Evolutionary conservation across 2,329 filamentous ascomycete genomes (phyloP).

Genomic region (Mariannaea sp.): DNA sequence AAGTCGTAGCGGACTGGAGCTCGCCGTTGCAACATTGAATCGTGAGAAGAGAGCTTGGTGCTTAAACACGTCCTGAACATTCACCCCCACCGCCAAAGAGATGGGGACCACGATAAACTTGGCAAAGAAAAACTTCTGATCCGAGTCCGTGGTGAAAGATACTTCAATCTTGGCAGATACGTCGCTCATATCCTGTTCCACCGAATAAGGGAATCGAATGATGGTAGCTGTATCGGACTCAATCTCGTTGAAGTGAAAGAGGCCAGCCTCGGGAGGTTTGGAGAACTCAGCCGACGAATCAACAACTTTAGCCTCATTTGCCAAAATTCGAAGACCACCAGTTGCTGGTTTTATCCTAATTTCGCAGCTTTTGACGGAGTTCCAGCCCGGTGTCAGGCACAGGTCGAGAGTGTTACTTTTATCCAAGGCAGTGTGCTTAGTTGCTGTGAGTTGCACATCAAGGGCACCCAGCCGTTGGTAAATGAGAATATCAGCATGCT

Average conservation of each 20-base stretch:
- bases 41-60: constrained; percentile 79
- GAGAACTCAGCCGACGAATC: constrained; percentile 49
- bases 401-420: constrained; percentile 79
- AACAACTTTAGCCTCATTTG: constrained; percentile 60
- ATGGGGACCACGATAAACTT: constrained; percentile 69
- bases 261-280: constrained; percentile 57
- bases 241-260: constrained; percentile 57
- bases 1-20: constrained; percentile 73
- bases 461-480: constrained; percentile 74
- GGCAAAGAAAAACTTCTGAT: constrained; percentile 48
- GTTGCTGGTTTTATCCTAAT: constrained; percentile 67
- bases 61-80: constrained; percentile 96
- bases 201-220: constrained; percentile 78
- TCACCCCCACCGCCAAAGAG: constrained; percentile 84
- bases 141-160: constrained; percentile 70
- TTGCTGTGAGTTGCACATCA: constrained; percentile 67
- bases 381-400: constrained; percentile 74
- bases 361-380: constrained; percentile 64
- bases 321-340: constrained; percentile 67
- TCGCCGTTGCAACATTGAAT: constrained; percentile 88
- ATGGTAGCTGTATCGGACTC: constrained; percentile 52
- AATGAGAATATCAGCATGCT: constrained; percentile 67
- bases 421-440: constrained; percentile 77
- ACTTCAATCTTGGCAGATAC: constrained; percentile 79
- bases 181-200: constrained; percentile 75